Evolutionary conservation across 805 yeast genomes (phyloP).

Genomic region (Torulaspora maleeae): DNA sequence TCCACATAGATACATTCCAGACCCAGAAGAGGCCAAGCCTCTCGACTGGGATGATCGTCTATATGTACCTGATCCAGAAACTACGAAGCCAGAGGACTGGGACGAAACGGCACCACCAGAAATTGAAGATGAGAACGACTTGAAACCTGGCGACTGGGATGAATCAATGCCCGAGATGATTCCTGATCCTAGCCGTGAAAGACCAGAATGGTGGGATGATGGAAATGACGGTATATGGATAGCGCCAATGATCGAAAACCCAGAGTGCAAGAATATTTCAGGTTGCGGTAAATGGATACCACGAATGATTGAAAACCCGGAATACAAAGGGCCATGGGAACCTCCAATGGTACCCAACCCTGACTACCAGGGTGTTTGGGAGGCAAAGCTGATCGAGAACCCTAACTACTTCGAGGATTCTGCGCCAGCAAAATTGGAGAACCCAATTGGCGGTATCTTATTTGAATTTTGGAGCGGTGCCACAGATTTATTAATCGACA

Average conservation of each 20-base stretch:
- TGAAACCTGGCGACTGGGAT: slow-evolving; percentile 76
- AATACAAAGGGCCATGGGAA: slow-evolving; percentile 72
- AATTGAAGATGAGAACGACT: slow-evolving; percentile 63
- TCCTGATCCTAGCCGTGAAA: slow-evolving; percentile 59
- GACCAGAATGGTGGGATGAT: slow-evolving; percentile 83
- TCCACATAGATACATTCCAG: slow-evolving; percentile 62
- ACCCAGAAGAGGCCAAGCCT: slow-evolving; percentile 59
- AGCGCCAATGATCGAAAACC: slow-evolving; percentile 67
- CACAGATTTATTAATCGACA: slow-evolving; percentile 67
- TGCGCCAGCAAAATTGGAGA: slow-evolving; percentile 55
- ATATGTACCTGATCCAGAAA: slow-evolving; percentile 63
- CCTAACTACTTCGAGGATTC: slow-evolving; percentile 62
- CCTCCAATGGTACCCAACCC: slow-evolving; percentile 71
- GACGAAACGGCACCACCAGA: slow-evolving; percentile 62
- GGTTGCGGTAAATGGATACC: slow-evolving; percentile 85
- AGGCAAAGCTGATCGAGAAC: slow-evolving; percentile 58
- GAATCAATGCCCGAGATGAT: slow-evolving; percentile 56
- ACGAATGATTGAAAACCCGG: slow-evolving; percentile 62
- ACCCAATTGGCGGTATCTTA: slow-evolving; percentile 64
- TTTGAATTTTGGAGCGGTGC: slow-evolving; percentile 90
- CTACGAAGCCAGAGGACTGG: slow-evolving; percentile 77
- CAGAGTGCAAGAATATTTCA: slow-evolving; percentile 53
- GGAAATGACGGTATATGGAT: slow-evolving; percentile 86
- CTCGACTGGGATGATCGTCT: slow-evolving; percentile 75
- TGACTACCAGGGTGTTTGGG: slow-evolving; percentile 73